Evolutionary conservation across 768 basidiomycete species (phyloP).

Genomic region (Pleurotus citrinopileatus): DNA sequence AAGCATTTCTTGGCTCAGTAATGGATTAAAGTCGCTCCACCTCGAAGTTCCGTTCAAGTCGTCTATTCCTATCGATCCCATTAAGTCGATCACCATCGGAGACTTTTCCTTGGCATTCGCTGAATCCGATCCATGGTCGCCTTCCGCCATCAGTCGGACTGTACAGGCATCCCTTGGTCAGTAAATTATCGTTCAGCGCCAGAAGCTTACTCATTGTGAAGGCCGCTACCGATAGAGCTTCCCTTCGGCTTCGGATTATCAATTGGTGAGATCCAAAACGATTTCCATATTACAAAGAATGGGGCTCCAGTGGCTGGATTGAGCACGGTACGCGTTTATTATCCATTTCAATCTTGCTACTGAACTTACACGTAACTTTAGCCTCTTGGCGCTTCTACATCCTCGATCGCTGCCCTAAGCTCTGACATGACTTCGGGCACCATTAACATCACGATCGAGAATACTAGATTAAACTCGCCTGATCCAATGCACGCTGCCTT

Average conservation of each 20-base stretch:
- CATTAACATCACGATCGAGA: conserved; percentile 60
- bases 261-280: conserved; percentile 61
- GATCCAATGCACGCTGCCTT: conserved; percentile 48
- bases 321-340: conserved; percentile 41
- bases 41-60: conserved; percentile 63
- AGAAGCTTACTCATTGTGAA: too few relatives aligned
- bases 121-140: conserved; percentile 51
- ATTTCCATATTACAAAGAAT: conserved; percentile 58
- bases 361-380: conserved; percentile 19
- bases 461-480: conserved; percentile 50
- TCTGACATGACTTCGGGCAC: conserved; percentile 55
- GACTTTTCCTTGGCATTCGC: conserved; percentile 57
- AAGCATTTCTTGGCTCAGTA: conserved; percentile 63
- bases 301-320: conserved; percentile 53
- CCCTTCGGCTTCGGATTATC: conserved; percentile 68
- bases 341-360: background rate
- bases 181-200: conserved; percentile 13
- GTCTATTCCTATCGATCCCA: conserved; percentile 52
- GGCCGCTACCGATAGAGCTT: conserved; percentile 45
- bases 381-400: conserved; percentile 65
- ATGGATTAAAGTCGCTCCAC: conserved; percentile 53
- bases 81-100: conserved; percentile 61
- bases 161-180: conserved; percentile 57
- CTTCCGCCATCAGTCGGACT: conserved; percentile 52
- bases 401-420: conserved; percentile 49